Evolutionary conservation across 441 rosid genomes (phyloP), one percentile per base, ranked within the genome.

Genomic region (Syzygium malaccense): DNA sequence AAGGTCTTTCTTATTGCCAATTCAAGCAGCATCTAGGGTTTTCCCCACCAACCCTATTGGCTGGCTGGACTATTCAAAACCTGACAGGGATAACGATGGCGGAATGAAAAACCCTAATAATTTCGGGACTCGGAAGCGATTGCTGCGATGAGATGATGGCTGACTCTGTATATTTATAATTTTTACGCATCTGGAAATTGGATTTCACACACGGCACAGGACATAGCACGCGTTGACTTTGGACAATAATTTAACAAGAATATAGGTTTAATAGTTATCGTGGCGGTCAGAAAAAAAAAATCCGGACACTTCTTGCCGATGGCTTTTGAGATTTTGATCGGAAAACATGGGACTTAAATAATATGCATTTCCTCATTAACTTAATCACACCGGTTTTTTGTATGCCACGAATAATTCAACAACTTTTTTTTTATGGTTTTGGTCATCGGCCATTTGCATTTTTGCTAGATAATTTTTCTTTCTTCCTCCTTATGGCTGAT

Each of bases 11-110:
- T 75, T 83, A 23, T 53, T 83, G 86, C 87, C 55, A 87, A 87
- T 86, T 89, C 48, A 87, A 87, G 88, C 79, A 85, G 88, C 79
- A 88, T 87, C 86, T 55, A 83, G 71, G 89, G 87, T 90, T 87
- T 41, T 75, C 83, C 68, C 88, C 54, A 90, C 64, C 93, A 89
- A 92, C 91, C 89, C 87, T 64, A 32, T 90, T 89, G 89, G 91
- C 87, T 28, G 17, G 80, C 86, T 48, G 71, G 80, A 88, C 79
- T 60, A 86, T 66, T 87, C 88, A 48, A 86, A 89, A 87, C 85
- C 89, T 79, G 88, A 88, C 91, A 37, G 18, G 14, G 83, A 41
- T 75, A 41, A 75, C 51, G 83, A 75, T 75, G 53, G 83, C 83
- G 83, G 83, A 87, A 55, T 86, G 64, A 85, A 15, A 28, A 66